These are phyloP conservation scores for Neospora caninum DNA, from an alignment of 169 alveolate species.

Conservation along the genomic window DNA sequence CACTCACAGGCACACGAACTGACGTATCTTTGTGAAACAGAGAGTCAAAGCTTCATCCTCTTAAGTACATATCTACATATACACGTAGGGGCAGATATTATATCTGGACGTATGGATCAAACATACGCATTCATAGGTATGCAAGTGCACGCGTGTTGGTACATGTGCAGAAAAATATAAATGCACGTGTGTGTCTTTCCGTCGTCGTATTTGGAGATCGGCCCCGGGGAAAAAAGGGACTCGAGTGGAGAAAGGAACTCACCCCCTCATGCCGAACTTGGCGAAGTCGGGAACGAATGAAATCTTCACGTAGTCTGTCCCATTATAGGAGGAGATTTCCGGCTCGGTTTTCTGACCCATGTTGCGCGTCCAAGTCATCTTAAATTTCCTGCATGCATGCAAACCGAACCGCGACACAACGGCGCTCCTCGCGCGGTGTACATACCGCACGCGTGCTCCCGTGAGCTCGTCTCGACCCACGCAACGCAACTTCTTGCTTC, in stretches of 20 bases:
- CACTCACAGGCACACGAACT: no score
- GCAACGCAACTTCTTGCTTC: no score
- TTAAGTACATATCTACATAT: background rate
- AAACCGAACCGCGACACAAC: slow-evolving; percentile 89
- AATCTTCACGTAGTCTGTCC: slow-evolving; percentile 79
- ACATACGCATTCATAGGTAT: background rate
- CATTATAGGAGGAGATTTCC: slow-evolving; percentile 64
- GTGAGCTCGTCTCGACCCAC: no score
- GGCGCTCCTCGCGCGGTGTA: background rate
- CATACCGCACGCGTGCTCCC: no score
- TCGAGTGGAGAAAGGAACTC: background rate
- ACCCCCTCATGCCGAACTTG: slow-evolving; percentile 72
- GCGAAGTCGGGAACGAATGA: slow-evolving; percentile 98
- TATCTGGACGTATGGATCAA: no score
- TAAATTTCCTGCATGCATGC: slow-evolving; percentile 59
- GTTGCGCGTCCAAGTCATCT: slow-evolving; percentile 71
- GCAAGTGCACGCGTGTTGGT: background rate
- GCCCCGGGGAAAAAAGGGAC: background rate
- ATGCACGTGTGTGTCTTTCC: no score
- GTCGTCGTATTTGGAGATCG: background rate
- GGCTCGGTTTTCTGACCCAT: slow-evolving; percentile 74
- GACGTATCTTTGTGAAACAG: background rate
- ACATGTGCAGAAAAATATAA: background rate
- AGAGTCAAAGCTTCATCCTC: background rate
- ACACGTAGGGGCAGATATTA: background rate